Base-by-base conservation (phyloP, 176 grass and related monocot species). In the Cenchrus purpureus region DNA sequence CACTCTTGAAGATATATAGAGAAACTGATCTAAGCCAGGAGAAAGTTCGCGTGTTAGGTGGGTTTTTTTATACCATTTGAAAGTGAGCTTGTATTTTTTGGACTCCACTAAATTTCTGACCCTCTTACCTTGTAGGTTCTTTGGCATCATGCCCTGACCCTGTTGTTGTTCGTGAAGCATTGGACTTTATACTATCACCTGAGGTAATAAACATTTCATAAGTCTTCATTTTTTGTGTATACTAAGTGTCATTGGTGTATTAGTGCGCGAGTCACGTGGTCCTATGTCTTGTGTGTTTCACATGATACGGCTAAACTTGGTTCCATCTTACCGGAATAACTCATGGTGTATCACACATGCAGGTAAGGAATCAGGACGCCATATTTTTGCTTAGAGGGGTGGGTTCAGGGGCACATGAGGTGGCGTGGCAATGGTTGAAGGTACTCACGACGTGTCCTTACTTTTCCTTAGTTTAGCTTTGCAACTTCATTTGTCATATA, bases 1-100 rank as follows among this genome's bases (percentile, higher is more conserved):
- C 91, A 56, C 95, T 98, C 13, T 75, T 95, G 72, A 95, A 64
- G 85, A 82, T 95, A 74, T 98, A 95, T 46, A 91, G 91, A 82
- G 96, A 98, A 89, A 90, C 89, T 83, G 96, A 98, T 90, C 85
- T 98, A 45, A 92, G 91, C 80, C 96, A 98, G 91, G 96, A 98
- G 86, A 98, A 98, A 95, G 89, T 90, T 74, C 91, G 91, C 40
- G 85, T 98, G 46, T 89, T 98, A 91, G 85, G 96, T 92, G 87
- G 74, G 46, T 81, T 22, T 50, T 65, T 32, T 65, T 80, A 52
- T 71, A 68, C 15, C 5, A 9, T 20, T 75, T 14, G 17, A 86
- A 83, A 6, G 14, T 66, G 46, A 73, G 11, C 12, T 19, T 56
- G 13, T 89, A 72, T 72, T 46, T 53, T 66, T 68, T 37, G 58